Evolutionary conservation across 108 stramenopile species (phyloP).

Genomic region (Discostella pseudostelligera): DNA sequence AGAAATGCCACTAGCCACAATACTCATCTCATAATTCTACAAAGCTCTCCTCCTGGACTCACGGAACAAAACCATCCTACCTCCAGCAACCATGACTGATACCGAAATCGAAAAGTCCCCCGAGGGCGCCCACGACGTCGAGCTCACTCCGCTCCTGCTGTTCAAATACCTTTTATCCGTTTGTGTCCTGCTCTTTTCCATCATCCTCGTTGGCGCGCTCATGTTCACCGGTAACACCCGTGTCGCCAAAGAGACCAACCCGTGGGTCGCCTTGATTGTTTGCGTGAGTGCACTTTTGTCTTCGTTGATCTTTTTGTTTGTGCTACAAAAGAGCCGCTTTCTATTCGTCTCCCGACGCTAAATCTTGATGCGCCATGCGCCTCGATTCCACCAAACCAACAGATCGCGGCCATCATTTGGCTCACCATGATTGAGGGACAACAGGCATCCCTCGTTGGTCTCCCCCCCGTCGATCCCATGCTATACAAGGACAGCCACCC

Average conservation of each 20-base stretch:
- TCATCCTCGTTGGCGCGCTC: conserved; percentile 56
- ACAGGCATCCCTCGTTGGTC: conserved; percentile 74
- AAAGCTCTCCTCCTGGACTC: too few species aligned
- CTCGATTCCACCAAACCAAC: not conserved
- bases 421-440: conserved; percentile 77
- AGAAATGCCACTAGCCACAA: too few species aligned
- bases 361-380: too few species aligned
- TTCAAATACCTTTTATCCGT: conserved; percentile 35
- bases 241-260: conserved; percentile 52
- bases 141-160: conserved; percentile 33
- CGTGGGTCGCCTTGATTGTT: conserved; percentile 52
- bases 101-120: not conserved
- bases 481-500: conserved; percentile 75
- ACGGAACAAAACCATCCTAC: not conserved
- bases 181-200: conserved; percentile 56
- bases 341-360: not conserved
- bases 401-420: conserved; percentile 51
- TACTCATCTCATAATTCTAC: too few species aligned
- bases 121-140: conserved; percentile 21
- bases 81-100: not conserved
- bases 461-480: conserved; percentile 63
- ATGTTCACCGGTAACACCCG: conserved; percentile 68
- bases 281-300: conserved; percentile 26
- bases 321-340: not conserved
- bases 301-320: not conserved